A percentile compares a stretch with the other conserved stretches of the same genome.
Evolutionary conservation across 495 filamentous ascomycete genomes (phyloP).

Genomic region (Lichina pygmaea): DNA sequence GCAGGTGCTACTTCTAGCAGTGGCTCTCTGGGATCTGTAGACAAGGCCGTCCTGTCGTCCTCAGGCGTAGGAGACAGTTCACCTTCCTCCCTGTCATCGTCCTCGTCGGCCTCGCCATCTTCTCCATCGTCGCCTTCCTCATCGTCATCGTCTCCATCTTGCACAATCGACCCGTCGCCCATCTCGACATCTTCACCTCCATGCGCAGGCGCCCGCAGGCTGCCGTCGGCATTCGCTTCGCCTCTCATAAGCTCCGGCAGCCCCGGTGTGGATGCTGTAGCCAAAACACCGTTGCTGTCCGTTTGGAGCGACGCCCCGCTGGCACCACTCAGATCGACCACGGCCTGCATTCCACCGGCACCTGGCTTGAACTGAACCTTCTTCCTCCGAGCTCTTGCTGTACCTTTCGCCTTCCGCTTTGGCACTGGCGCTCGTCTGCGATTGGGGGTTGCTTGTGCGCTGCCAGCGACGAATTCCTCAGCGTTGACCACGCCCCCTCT

Average conservation of each 20-base stretch:
- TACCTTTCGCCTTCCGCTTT: slow-evolving; percentile 34
- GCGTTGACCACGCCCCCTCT: slow-evolving; percentile 31
- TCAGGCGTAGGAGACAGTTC: slow-evolving; percentile 1
- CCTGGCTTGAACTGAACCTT: slow-evolving; percentile 8
- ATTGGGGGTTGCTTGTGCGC: too few species aligned
- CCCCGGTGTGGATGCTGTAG: too few species aligned
- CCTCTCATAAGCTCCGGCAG: too few species aligned
- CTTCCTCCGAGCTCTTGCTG: slow-evolving; percentile 9
- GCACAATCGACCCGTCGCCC: slow-evolving; percentile 3
- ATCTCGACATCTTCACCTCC: slow-evolving; percentile 7
- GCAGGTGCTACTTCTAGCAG: too few species aligned
- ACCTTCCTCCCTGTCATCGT: slow-evolving; percentile 3
- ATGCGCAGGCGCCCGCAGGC: too few species aligned
- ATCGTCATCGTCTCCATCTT: slow-evolving; percentile 13
- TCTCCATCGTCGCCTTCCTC: slow-evolving; percentile 6
- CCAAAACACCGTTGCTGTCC: too few species aligned
- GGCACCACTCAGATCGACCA: background rate
- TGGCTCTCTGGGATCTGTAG: too few species aligned
- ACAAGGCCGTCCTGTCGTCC: too few species aligned
- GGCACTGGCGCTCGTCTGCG: slow-evolving; percentile 34
- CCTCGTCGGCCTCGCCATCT: slow-evolving; percentile 1
- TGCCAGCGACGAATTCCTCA: slow-evolving; percentile 30
- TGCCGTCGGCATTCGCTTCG: too few species aligned
- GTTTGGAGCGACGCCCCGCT: too few species aligned
- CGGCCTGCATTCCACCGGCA: background rate